Evolutionary conservation across 2,329 filamentous ascomycete species (phyloP).

Genomic region (Pseudogymnoascus sp.): DNA sequence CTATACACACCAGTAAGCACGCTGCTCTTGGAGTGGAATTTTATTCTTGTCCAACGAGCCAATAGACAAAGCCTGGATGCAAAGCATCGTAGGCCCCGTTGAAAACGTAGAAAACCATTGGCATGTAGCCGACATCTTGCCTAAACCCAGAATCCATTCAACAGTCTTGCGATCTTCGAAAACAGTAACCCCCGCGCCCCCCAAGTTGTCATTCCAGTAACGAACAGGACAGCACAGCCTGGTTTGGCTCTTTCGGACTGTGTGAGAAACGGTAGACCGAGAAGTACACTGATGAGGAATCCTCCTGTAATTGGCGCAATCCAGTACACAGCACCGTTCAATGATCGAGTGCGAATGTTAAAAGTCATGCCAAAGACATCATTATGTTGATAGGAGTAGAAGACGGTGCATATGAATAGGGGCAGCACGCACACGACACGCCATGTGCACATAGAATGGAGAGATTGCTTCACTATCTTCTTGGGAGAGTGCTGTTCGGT

Average conservation of each 20-base stretch:
- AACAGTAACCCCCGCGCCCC: conserved; percentile 76
- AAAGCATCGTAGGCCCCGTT: conserved; percentile 83
- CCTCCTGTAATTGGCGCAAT: conserved; percentile 70
- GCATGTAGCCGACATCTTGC: conserved; percentile 8
- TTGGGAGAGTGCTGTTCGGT: conserved; percentile 43
- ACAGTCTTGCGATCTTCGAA: conserved; percentile 58
- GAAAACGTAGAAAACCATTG: conserved; percentile 84
- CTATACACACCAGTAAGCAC: conserved; percentile 40
- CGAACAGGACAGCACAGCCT: conserved; percentile 52
- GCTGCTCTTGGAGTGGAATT: conserved; percentile 35
- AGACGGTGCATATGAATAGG: conserved; percentile 73
- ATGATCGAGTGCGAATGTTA: conserved; percentile 63
- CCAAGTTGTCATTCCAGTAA: conserved; percentile 70
- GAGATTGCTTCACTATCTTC: conserved; percentile 69
- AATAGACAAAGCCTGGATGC: conserved; percentile 88
- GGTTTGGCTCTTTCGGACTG: conserved; percentile 60
- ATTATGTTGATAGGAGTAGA: conserved; percentile 74
- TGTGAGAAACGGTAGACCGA: conserved; percentile 52
- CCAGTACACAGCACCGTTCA: conserved; percentile 77
- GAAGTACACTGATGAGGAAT: conserved; percentile 59
- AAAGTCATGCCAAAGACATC: conserved; percentile 62
- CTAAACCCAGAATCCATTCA: conserved; percentile 27
- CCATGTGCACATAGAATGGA: conserved; percentile 44
- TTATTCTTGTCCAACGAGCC: conserved; percentile 45
- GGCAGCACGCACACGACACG: conserved; percentile 62